phyloP scores from a whole-genome alignment of 495 filamentous ascomycete species.

The Trichoderma reesei region DNA sequence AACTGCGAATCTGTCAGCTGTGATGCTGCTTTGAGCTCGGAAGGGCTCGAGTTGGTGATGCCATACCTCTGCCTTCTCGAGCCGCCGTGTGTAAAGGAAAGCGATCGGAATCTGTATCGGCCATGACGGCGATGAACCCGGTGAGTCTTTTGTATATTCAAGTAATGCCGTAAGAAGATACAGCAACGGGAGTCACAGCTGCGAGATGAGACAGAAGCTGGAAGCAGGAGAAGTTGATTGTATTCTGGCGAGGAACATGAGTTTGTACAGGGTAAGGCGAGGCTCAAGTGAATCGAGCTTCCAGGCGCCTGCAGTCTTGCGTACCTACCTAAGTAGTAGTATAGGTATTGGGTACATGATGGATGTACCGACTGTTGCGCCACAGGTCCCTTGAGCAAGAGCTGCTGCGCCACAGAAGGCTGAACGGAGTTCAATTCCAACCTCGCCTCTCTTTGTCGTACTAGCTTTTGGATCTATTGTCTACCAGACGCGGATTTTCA shows the following conservation, averaged over 20 bases:
- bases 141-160: too few species aligned
- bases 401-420: slow-evolving; percentile 9
- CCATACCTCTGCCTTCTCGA: slow-evolving; percentile 73
- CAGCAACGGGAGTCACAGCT: too few species aligned
- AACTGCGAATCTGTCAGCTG: slow-evolving; percentile 30
- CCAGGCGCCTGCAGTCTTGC: background rate
- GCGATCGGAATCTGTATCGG: slow-evolving; percentile 33
- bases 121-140: slow-evolving; percentile 13
- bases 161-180: too few species aligned
- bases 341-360: too few species aligned
- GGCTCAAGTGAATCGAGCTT: background rate
- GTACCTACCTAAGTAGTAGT: too few species aligned
- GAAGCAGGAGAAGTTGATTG: background rate
- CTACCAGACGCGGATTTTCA: background rate
- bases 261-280: background rate
- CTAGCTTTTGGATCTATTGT: too few species aligned
- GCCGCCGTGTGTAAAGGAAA: slow-evolving; percentile 84
- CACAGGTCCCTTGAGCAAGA: background rate
- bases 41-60: background rate
- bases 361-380: background rate
- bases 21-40: background rate
- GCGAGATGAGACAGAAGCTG: background rate
- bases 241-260: background rate
- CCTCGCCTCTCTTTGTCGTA: background rate
- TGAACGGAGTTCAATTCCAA: slow-evolving; percentile 6